Conservation (phyloP, 2,329 filamentous ascomycete genomes). For the Venturiaceae sp. region DNA sequence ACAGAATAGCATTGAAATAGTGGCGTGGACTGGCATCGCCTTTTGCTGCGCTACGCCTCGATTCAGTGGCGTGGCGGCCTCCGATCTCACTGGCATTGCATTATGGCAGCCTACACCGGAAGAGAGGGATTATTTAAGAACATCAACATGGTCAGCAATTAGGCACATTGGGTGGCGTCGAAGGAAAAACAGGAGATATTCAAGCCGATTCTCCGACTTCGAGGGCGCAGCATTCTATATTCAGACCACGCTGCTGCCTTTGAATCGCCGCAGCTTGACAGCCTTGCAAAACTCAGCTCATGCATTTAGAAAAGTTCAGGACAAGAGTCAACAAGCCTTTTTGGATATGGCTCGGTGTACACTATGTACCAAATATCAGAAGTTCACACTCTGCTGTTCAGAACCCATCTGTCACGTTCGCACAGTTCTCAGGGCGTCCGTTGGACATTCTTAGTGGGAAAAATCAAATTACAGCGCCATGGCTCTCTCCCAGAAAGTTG, state of each 20-base stretch:
- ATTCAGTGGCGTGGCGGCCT: not conserved
- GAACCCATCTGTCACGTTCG: no score
- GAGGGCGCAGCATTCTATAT: not conserved
- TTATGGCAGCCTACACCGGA: not conserved
- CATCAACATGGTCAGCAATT: not conserved
- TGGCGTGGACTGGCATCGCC: not conserved
- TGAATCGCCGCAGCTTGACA: no score
- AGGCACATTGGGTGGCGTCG: not conserved
- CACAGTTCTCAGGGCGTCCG: no score
- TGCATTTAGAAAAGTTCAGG: no score
- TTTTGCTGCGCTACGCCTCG: not conserved
- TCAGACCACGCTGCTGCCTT: not conserved
- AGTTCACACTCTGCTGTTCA: no score
- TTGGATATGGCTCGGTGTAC: no score
- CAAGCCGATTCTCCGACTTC: not conserved
- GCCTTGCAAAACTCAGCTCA: no score
- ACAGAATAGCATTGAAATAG: not conserved
- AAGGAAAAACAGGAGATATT: not conserved
- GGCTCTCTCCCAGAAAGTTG: no score
- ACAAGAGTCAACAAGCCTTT: no score
- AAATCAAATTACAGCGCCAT: no score
- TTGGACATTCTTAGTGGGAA: no score
- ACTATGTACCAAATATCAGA: no score
- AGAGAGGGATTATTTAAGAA: not conserved
- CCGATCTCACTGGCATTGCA: not conserved